Percentiles rank a stretch among this genome's conserved stretches.
These are phyloP conservation scores for Galerina marginata DNA, from an alignment of 768 basidiomycete genomes.

Conservation along the genomic window DNA sequence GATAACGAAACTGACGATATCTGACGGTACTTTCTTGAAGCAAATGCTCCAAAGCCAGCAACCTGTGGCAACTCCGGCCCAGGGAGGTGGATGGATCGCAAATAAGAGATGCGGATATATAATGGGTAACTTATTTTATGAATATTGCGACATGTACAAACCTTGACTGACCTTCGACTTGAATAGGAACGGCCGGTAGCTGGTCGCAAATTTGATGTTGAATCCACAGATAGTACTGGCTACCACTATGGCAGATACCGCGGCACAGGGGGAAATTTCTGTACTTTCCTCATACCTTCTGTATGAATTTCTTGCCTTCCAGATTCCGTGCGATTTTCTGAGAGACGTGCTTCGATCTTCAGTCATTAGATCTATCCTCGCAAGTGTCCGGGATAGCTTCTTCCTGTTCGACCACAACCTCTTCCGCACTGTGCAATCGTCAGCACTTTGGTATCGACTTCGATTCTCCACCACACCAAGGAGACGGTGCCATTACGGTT, in stretches of 20 bases:
- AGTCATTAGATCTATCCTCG: background rate
- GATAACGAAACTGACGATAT: background rate
- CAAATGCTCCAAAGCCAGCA: background rate
- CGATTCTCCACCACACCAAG: background rate
- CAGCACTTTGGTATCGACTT: background rate
- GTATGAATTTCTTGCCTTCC: background rate
- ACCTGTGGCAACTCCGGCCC: background rate
- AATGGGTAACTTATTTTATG: background rate
- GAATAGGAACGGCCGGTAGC: background rate
- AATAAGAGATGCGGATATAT: conserved; percentile 1
- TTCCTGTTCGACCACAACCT: background rate
- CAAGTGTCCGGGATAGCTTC: background rate
- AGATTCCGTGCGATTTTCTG: background rate
- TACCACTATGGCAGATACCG: conserved; percentile 1
- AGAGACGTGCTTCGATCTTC: too few species aligned
- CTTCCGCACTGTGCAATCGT: background rate
- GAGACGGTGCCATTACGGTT: background rate
- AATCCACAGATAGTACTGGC: background rate
- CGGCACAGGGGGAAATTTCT: background rate
- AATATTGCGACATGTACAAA: too few species aligned
- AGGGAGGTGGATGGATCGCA: background rate
- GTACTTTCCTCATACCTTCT: conserved; percentile 1
- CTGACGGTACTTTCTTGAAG: background rate
- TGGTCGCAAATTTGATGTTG: background rate
- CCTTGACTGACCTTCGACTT: too few species aligned